Evolutionary conservation across 306 rosid genomes (phyloP).

Genomic region (Geum urbanum): DNA sequence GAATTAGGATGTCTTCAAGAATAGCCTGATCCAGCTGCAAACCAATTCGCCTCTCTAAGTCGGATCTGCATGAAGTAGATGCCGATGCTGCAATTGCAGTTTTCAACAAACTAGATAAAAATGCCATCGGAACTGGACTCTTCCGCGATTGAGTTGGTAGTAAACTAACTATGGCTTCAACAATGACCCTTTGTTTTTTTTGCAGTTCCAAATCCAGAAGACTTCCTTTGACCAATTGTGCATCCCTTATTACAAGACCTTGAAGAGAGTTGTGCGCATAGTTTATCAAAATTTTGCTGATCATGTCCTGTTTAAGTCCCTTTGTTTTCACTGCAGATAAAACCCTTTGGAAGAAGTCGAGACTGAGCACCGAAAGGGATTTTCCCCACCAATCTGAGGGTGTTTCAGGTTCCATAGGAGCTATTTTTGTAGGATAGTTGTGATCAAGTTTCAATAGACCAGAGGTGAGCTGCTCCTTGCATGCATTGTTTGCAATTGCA

Average conservation of each 20-base stretch:
- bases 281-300: slow-evolving; percentile 80
- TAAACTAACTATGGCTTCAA: slow-evolving; percentile 75
- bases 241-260: slow-evolving; percentile 60
- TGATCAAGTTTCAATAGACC: slow-evolving; percentile 82
- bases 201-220: slow-evolving; percentile 58
- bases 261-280: slow-evolving; percentile 85
- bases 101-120: slow-evolving; percentile 90
- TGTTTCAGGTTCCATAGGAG: slow-evolving; percentile 65
- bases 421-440: slow-evolving; percentile 53
- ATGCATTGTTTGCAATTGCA: slow-evolving; percentile 79
- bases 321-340: slow-evolving; percentile 72
- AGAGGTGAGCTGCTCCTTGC: slow-evolving; percentile 89
- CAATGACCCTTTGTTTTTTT: slow-evolving; percentile 78
- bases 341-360: slow-evolving; percentile 79
- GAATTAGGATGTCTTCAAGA: slow-evolving; percentile 90
- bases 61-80: slow-evolving; percentile 76
- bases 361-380: slow-evolving; percentile 57
- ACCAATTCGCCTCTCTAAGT: slow-evolving; percentile 86
- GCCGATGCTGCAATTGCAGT: slow-evolving; percentile 74
- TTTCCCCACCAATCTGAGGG: slow-evolving; percentile 99
- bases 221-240: slow-evolving; percentile 55
- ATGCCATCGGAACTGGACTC: slow-evolving; percentile 88
- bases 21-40: slow-evolving; percentile 93
- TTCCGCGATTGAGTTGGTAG: slow-evolving; percentile 89
- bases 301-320: slow-evolving; percentile 90